Percentiles rank a stretch among this genome's conserved stretches.
phyloP scores from a whole-genome alignment of 352 stramenopile species.

The Globisporangium cederbergense region DNA sequence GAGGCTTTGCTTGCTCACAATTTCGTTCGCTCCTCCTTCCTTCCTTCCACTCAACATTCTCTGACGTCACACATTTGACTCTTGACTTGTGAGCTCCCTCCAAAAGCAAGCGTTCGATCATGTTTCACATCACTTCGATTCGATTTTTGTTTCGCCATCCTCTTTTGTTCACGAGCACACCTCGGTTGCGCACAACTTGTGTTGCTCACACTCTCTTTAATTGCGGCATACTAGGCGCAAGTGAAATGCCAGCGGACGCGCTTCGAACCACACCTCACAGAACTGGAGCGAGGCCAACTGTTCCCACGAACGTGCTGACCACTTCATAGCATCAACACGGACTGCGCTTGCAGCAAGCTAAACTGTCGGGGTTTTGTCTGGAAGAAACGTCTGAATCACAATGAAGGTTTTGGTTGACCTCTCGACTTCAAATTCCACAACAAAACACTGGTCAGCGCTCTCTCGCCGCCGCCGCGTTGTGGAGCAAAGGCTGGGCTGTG shows the following conservation, averaged over 20 bases:
- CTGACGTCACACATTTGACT: neutral
- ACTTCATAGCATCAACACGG: neutral
- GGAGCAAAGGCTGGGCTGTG: too few species aligned
- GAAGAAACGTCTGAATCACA: too few species aligned
- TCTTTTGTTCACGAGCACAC: neutral
- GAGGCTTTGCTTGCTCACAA: neutral
- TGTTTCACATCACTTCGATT: neutral
- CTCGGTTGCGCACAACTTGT: neutral
- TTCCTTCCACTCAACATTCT: neutral
- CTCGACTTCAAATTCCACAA: too few species aligned
- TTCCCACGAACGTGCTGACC: neutral
- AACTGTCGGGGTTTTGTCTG: too few species aligned
- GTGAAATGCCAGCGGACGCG: neutral
- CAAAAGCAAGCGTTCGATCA: neutral
- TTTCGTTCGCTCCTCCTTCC: neutral
- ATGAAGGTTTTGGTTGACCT: too few species aligned
- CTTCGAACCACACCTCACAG: neutral
- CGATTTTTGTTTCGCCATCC: neutral
- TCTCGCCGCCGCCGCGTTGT: neutral
- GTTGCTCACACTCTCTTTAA: neutral
- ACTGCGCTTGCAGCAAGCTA: too few species aligned
- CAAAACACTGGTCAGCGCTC: neutral
- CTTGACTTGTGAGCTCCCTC: neutral
- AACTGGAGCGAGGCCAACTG: neutral
- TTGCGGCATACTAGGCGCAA: neutral